Evolutionary conservation across 1,284 basidiomycete genomes (phyloP).

Genomic region (Trametes sp.): DNA sequence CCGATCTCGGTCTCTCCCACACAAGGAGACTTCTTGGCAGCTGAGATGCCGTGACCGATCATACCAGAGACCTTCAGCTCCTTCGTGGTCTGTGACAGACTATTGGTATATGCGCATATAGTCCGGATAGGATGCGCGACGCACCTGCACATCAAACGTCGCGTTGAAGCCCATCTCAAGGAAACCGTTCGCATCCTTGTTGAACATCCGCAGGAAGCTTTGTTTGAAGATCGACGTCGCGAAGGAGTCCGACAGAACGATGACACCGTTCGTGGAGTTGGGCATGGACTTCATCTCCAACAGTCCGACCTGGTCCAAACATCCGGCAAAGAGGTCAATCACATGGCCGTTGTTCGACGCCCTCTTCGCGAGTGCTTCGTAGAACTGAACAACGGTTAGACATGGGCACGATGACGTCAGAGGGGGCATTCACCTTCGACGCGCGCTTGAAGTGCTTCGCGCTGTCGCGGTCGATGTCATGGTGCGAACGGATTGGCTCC

Average conservation of each 20-base stretch:
- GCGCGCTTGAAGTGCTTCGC: conserved; percentile 99
- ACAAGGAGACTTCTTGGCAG: conserved; percentile 95
- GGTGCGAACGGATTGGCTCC: conserved; percentile 98
- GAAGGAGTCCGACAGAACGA: conserved; percentile 97
- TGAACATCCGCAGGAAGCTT: conserved; percentile 93
- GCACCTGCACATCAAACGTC: conserved; percentile 95
- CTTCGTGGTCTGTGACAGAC: conserved; percentile 85
- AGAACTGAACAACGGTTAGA: conserved; percentile 69
- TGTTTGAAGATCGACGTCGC: conserved; percentile 99
- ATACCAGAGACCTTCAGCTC: conserved; percentile 98
- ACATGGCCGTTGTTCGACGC: conserved; percentile 95
- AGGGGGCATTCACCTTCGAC: conserved; percentile 71
- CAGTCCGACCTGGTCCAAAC: conserved; percentile 97
- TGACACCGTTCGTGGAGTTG: conserved; percentile 96
- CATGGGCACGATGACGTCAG: neutral
- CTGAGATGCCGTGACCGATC: conserved; percentile 97
- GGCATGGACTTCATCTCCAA: conserved; percentile 97
- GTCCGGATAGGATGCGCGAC: conserved; percentile 21
- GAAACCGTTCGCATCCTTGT: conserved; percentile 93
- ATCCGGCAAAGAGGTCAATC: conserved; percentile 96
- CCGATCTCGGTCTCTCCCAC: conserved; percentile 99
- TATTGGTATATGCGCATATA: neutral
- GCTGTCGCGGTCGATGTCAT: conserved; percentile 98
- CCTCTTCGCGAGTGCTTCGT: conserved; percentile 94
- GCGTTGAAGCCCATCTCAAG: conserved; percentile 99